These are phyloP conservation scores for Sporothrix mexicana DNA, from an alignment of 2,329 filamentous ascomycete species.

Conservation along the genomic window DNA sequence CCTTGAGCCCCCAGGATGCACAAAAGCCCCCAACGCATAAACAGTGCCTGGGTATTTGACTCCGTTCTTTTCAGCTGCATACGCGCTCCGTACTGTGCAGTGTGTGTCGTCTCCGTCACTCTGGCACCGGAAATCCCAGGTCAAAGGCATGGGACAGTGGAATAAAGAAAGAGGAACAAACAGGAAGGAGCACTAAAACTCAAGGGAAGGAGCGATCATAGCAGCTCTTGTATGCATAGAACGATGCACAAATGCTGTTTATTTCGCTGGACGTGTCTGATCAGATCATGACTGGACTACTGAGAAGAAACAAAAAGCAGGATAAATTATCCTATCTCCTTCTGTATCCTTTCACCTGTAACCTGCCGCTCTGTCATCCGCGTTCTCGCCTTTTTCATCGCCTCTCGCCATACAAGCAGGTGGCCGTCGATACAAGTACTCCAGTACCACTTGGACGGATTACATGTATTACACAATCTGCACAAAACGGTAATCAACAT, in stretches of 20 bases:
- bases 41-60: background rate
- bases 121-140: slow-evolving; percentile 18
- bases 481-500: slow-evolving; percentile 1
- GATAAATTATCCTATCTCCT: background rate
- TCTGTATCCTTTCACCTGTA: background rate
- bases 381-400: slow-evolving; percentile 3
- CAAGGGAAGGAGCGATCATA: background rate
- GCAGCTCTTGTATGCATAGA: background rate
- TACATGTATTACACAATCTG: background rate
- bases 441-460: background rate
- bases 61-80: background rate
- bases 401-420: background rate
- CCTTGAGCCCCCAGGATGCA: slow-evolving; percentile 18
- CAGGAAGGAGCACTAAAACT: background rate
- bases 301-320: background rate
- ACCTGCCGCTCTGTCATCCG: background rate
- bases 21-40: slow-evolving; percentile 5
- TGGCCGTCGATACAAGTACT: background rate
- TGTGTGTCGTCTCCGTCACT: slow-evolving; percentile 20
- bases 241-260: slow-evolving; percentile 22
- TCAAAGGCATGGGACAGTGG: slow-evolving; percentile 16
- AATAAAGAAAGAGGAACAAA: background rate
- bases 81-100: background rate
- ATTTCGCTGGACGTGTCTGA: slow-evolving; percentile 15
- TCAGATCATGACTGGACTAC: background rate